Base-by-base conservation (phyloP, 1,139 yeast genomes). In the Scheffersomyces segobiensis region DNA sequence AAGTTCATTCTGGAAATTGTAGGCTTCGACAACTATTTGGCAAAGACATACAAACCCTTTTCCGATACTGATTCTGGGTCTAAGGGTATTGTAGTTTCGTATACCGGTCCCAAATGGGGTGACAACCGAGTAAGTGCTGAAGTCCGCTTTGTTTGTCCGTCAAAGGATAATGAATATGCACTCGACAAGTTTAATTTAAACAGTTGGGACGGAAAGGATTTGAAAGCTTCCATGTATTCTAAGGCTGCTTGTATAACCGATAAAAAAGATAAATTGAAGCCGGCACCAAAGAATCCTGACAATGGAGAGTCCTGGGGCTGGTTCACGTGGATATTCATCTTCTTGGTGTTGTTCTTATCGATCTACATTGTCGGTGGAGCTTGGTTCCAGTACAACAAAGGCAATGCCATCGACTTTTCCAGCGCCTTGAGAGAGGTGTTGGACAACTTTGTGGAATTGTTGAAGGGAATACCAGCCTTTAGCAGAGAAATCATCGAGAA, bases 281-380 rank as follows among this genome's bases (percentile, higher is more conserved):
- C 71, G 21, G 66, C 68, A 20, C 68, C 67, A 46, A 71, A 69
- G 51, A 57, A 60, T 47, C 62, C 63, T 19, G 67, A 63, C 26
- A 68, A 66, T 54, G 82, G 82, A 46, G 82, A 78, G 67, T 86
- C 86, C 47, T 86, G 89, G 91, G 92, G 89, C 53, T 88, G 91
- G 88, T 88, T 89, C 67, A 86, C 91, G 2, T 88, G 93, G 91
- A 73, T 88, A 6, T 81, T 89, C 65, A 81, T 89, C 65, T 84
- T 89, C 66, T 78, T 87, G 64, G 87, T 91, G 14, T 74, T 93
- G 52, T 85, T 85, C 60, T 81, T 90, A 64, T 86, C 93, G 57
- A 85, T 84, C 56, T 92, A 91, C 70, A 85, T 92, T 49, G 82
- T 89, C 58, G 91, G 89, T 21, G 89, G 91, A 19, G 93, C 97